These are phyloP conservation scores for Elaphomyces granulatus DNA, from an alignment of 495 filamentous ascomycete genomes.

Conservation along the genomic window DNA sequence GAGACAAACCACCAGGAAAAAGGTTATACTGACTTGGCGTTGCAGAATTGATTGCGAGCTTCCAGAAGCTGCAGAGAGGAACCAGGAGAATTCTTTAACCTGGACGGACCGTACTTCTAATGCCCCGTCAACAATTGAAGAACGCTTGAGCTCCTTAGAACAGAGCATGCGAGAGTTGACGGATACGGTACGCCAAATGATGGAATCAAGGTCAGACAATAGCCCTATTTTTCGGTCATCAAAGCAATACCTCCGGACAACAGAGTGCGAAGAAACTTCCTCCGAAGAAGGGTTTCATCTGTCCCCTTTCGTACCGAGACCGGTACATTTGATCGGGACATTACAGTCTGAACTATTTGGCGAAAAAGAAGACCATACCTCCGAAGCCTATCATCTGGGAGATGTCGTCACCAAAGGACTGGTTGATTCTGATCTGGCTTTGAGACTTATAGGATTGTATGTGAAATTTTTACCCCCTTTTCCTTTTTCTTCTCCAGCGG, in stretches of 20 bases:
- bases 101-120: conserved; percentile 22
- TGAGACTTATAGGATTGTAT: conserved; percentile 26
- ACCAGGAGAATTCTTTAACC: conserved; percentile 20
- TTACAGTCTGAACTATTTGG: conserved; percentile 25
- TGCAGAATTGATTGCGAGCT: conserved; percentile 27
- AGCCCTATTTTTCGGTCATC: neutral
- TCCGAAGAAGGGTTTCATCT: conserved; percentile 10
- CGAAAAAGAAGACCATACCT: conserved; percentile 13
- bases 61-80: conserved; percentile 24
- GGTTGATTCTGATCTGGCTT: conserved; percentile 22
- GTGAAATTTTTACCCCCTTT: conserved; percentile 2
- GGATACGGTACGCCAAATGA: conserved; percentile 25
- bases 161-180: conserved; percentile 29
- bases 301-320: conserved; percentile 18
- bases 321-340: conserved; percentile 24
- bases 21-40: neutral
- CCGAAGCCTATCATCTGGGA: conserved; percentile 15
- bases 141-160: conserved; percentile 24
- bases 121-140: conserved; percentile 26
- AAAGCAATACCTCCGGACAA: neutral
- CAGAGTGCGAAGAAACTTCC: conserved; percentile 14
- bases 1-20: neutral
- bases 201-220: conserved; percentile 3
- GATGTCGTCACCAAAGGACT: conserved; percentile 21
- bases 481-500: neutral